Evolutionary conservation across 1,284 basidiomycete genomes (phyloP).

Genomic region (Pascua guehoae): DNA sequence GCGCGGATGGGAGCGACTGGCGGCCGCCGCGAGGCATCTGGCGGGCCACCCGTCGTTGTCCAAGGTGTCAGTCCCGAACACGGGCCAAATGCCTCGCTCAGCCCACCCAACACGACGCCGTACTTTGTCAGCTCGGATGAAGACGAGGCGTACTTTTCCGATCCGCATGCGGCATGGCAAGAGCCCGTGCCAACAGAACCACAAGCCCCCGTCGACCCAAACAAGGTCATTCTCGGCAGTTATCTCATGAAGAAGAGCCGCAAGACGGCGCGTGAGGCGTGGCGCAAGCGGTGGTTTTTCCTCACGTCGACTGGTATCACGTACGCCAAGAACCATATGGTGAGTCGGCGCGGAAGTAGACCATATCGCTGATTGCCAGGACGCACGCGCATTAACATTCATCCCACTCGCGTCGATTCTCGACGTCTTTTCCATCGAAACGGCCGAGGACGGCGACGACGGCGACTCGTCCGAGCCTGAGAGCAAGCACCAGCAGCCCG

Average conservation of each 20-base stretch:
- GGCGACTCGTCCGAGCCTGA: constrained; percentile 10
- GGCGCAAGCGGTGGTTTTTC: constrained; percentile 93
- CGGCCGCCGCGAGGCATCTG: neutral
- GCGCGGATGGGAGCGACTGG: too few relatives aligned
- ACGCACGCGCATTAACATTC: constrained; percentile 77
- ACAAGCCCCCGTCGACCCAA: constrained; percentile 53
- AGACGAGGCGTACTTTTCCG: constrained; percentile 33
- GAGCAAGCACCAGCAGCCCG: neutral
- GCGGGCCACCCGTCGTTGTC: neutral
- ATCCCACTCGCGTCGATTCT: constrained; percentile 81
- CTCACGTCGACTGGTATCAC: constrained; percentile 74
- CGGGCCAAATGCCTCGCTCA: neutral
- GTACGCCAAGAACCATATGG: constrained; percentile 86
- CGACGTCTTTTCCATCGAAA: constrained; percentile 72
- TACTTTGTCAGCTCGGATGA: constrained; percentile 28
- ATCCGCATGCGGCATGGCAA: constrained; percentile 21
- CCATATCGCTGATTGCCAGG: constrained; percentile 53
- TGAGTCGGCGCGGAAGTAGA: constrained; percentile 41
- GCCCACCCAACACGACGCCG: constrained; percentile 4
- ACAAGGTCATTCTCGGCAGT: constrained; percentile 74
- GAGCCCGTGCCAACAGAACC: neutral
- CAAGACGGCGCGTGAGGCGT: constrained; percentile 83
- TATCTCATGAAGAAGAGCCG: constrained; percentile 87
- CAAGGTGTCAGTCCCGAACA: neutral
- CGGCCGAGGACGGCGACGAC: constrained; percentile 18